Conservation (phyloP, 2,329 filamentous ascomycete genomes). For the Trichoderma aggressivum region DNA sequence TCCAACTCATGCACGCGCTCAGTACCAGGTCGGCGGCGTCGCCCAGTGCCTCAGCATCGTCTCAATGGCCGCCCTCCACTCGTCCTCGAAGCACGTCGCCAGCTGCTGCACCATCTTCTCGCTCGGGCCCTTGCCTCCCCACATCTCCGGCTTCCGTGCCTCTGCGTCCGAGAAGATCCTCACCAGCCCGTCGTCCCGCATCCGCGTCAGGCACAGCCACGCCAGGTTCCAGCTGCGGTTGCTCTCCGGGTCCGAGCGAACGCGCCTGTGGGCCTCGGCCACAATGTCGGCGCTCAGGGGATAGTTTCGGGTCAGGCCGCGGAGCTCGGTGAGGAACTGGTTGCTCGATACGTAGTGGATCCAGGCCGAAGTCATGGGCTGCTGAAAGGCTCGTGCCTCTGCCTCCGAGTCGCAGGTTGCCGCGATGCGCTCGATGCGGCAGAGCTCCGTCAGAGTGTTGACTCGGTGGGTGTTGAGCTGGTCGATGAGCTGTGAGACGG, state of each 20-base stretch:
- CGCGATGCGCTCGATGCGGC: conserved; percentile 66
- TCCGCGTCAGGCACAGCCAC: conserved; percentile 67
- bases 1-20: neutral
- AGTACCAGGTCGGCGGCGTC: conserved; percentile 55
- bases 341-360: conserved; percentile 68
- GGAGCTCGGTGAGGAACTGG: conserved; percentile 66
- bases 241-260: conserved; percentile 61
- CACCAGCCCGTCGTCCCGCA: conserved; percentile 60
- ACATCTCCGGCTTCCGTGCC: conserved; percentile 64
- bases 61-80: conserved; percentile 64
- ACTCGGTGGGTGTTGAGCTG: conserved; percentile 64
- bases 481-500: conserved; percentile 52
- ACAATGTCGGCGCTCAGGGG: conserved; percentile 64
- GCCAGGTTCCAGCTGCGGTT: conserved; percentile 73
- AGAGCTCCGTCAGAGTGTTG: conserved; percentile 70
- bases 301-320: conserved; percentile 63
- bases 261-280: conserved; percentile 61
- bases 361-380: conserved; percentile 69
- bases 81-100: conserved; percentile 58
- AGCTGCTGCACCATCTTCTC: conserved; percentile 56
- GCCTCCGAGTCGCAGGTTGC: conserved; percentile 55
- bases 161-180: conserved; percentile 58
- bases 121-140: conserved; percentile 58
- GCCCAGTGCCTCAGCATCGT: conserved; percentile 69
- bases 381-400: conserved; percentile 55